These are phyloP conservation scores for Fusarium clavum DNA, from an alignment of 2,329 filamentous ascomycete species.

Conservation along the genomic window DNA sequence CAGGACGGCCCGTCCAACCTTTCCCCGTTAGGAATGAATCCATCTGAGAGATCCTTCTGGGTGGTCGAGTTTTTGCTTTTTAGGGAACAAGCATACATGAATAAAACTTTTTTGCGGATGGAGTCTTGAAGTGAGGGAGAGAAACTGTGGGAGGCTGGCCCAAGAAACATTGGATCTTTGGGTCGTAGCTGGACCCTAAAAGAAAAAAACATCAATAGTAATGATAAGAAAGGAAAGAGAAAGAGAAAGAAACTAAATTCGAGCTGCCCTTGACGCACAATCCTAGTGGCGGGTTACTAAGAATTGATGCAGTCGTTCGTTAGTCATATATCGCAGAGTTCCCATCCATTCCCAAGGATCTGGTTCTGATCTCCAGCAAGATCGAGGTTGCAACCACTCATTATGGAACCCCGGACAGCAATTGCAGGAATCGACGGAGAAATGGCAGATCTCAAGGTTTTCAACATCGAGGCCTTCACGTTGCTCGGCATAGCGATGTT, in stretches of 20 bases:
- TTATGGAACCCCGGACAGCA: constrained; percentile 31
- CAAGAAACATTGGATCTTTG: constrained; percentile 6
- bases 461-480: constrained; percentile 53
- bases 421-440: constrained; percentile 39
- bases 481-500: constrained; percentile 62
- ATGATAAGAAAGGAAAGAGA: background rate
- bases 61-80: constrained; percentile 15
- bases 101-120: background rate
- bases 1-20: constrained; percentile 32
- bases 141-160: background rate
- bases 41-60: constrained; percentile 11
- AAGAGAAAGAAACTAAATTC: background rate
- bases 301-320: background rate
- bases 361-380: background rate
- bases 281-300: background rate
- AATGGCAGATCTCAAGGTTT: constrained; percentile 40
- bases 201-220: background rate
- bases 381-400: background rate
- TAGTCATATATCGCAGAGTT: constrained; percentile 25
- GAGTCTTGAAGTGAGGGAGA: constrained; percentile 11
- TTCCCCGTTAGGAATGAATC: constrained; percentile 22
- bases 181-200: background rate
- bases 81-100: background rate
- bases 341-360: background rate
- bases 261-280: constrained; percentile 2